phyloP scores from a whole-genome alignment of 1,139 yeast species.

The Magnusiomyces suaveolens region DNA sequence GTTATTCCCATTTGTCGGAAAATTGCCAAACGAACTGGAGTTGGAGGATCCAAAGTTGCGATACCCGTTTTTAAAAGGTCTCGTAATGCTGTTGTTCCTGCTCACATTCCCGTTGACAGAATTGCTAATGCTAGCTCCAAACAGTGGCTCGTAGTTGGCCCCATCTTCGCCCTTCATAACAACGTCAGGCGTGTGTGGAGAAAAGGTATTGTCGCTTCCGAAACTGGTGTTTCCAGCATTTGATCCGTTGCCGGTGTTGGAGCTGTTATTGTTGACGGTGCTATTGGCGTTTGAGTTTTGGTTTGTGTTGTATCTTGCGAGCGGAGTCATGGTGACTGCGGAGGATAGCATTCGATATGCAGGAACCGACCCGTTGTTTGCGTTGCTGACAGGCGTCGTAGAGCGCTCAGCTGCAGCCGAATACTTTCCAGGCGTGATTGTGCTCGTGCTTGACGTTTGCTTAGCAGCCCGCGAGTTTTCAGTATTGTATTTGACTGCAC shows the following conservation, averaged over 20 bases:
- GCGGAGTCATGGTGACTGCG: conserved; percentile 7
- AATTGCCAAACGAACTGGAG: neutral
- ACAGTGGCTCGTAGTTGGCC: neutral
- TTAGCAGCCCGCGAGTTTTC: conserved; percentile 13
- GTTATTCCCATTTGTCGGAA: neutral
- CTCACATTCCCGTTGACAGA: neutral
- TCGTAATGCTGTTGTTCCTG: neutral
- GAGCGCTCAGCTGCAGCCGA: conserved; percentile 10
- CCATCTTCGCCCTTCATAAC: conserved; percentile 12
- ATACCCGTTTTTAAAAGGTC: neutral
- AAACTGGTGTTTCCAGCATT: neutral
- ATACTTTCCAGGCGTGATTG: conserved; percentile 16
- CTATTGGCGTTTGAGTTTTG: neutral
- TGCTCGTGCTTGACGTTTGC: conserved; percentile 19
- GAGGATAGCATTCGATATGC: conserved; percentile 1
- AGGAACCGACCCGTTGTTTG: conserved; percentile 2
- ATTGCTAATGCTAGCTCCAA: neutral
- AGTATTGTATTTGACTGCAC: no score
- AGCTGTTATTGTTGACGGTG: neutral
- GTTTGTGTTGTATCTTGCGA: conserved; percentile 1
- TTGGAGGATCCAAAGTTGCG: neutral
- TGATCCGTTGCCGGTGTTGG: neutral
- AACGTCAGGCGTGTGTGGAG: conserved; percentile 23
- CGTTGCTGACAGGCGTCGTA: conserved; percentile 8
- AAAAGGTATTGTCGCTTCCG: conserved; percentile 7